These are phyloP conservation scores for Psophocarpus tetragonolobus DNA, from an alignment of 306 rosid species.

Conservation along the genomic window DNA sequence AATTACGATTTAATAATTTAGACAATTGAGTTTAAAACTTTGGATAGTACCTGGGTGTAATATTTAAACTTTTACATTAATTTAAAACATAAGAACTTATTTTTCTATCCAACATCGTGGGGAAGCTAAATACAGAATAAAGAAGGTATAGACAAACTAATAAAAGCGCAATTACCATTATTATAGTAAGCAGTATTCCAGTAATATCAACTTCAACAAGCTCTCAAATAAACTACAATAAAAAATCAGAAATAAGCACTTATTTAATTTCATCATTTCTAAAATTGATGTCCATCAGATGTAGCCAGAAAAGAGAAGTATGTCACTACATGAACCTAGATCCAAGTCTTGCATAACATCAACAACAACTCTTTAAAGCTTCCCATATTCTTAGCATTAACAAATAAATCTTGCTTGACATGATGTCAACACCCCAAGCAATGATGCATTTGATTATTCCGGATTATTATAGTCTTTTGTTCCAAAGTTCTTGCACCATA, in stretches of 20 bases:
- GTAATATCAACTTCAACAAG: conserved; percentile 26
- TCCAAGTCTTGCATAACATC: conserved; percentile 27
- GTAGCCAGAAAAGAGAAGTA: conserved; percentile 13
- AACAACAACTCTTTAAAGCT: conserved; percentile 37
- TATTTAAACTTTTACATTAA: not conserved
- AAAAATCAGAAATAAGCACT: conserved; percentile 35
- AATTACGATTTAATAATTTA: not conserved
- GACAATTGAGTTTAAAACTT: not conserved
- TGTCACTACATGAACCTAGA: conserved; percentile 39
- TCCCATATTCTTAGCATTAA: conserved; percentile 43
- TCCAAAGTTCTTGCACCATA: conserved; percentile 98
- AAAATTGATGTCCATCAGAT: conserved; percentile 38
- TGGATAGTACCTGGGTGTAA: not conserved
- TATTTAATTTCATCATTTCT: conserved; percentile 47
- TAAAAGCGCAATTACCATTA: conserved; percentile 17
- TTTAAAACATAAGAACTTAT: not conserved
- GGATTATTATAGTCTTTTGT: conserved; percentile 67
- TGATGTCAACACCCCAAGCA: conserved; percentile 16
- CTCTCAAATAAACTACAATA: conserved; percentile 26
- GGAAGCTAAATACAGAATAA: not conserved
- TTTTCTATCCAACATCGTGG: not conserved
- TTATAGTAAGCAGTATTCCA: conserved; percentile 12
- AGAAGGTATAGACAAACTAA: not conserved
- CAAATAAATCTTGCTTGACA: conserved; percentile 31
- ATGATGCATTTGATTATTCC: conserved; percentile 28